A percentile compares a stretch with the other conserved stretches of the same genome.
Conservation (phyloP, 2,329 filamentous ascomycete genomes). For the Aotearoamyces nothofagi region DNA sequence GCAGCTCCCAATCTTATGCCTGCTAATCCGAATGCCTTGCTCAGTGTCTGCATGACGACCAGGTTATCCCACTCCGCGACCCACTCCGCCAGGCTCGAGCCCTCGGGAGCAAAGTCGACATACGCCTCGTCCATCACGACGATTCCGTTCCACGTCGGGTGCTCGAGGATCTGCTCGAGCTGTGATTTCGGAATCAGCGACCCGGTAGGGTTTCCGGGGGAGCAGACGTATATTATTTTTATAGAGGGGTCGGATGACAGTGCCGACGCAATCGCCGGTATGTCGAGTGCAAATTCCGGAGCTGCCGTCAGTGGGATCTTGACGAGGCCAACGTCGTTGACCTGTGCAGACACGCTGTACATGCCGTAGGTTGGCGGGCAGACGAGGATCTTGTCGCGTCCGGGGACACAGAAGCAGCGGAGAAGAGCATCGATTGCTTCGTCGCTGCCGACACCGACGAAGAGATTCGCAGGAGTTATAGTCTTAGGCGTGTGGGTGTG, state of each 20-base stretch:
- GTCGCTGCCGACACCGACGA: slow-evolving; percentile 90
- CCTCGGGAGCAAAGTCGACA: slow-evolving; percentile 76
- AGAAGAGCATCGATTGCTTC: slow-evolving; percentile 93
- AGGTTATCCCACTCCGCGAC: slow-evolving; percentile 87
- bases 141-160: slow-evolving; percentile 89
- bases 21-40: slow-evolving; percentile 90
- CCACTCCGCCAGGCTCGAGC: slow-evolving; percentile 76
- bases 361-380: slow-evolving; percentile 98
- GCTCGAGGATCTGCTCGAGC: slow-evolving; percentile 57
- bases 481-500: slow-evolving; percentile 61
- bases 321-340: slow-evolving; percentile 81
- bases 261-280: slow-evolving; percentile 48
- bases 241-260: slow-evolving; percentile 50
- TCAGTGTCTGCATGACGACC: slow-evolving; percentile 96
- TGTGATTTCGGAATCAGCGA: slow-evolving; percentile 62
- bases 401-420: slow-evolving; percentile 82
- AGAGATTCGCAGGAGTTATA: slow-evolving; percentile 70
- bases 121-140: slow-evolving; percentile 94
- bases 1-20: slow-evolving; percentile 82
- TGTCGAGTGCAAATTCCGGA: slow-evolving; percentile 60
- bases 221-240: slow-evolving; percentile 87
- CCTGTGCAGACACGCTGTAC: slow-evolving; percentile 87
- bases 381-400: slow-evolving; percentile 77
- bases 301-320: slow-evolving; percentile 67
- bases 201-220: slow-evolving; percentile 87